A percentile compares a stretch with the other conserved stretches of the same genome.
Conservation (phyloP, 1,284 basidiomycete species). For the Pisolithus thermaeus region DNA sequence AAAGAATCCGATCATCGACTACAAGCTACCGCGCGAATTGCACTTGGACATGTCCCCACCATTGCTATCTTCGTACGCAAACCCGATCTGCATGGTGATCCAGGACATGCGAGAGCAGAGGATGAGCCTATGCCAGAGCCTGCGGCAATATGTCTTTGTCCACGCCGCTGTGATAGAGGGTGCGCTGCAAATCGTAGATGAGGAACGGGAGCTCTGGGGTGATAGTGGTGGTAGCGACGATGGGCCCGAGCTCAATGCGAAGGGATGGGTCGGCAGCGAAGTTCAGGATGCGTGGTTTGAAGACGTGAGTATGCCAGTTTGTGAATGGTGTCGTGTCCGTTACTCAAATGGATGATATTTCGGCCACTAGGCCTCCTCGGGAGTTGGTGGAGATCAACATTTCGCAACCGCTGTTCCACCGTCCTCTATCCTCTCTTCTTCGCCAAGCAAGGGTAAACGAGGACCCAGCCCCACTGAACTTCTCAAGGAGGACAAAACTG, state of each 20-base stretch:
- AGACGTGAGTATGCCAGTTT: not conserved
- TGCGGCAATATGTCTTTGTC: constrained; percentile 87
- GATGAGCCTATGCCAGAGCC: constrained; percentile 87
- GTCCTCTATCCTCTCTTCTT: constrained; percentile 19
- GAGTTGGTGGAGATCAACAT: constrained; percentile 8
- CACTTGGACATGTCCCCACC: constrained; percentile 52
- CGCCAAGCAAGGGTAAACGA: constrained; percentile 49
- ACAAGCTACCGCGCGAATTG: constrained; percentile 53
- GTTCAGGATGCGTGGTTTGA: constrained; percentile 6
- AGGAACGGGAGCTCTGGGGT: constrained; percentile 46
- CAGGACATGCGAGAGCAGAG: constrained; percentile 89
- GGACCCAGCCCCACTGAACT: constrained; percentile 69
- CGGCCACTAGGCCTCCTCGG: not conserved
- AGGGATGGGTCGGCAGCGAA: constrained; percentile 5
- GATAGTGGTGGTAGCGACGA: constrained; percentile 22
- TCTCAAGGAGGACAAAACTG: constrained; percentile 52
- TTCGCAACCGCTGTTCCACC: constrained; percentile 9
- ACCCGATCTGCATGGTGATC: constrained; percentile 73
- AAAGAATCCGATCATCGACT: constrained; percentile 36
- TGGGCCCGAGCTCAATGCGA: constrained; percentile 11
- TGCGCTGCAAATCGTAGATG: constrained; percentile 71
- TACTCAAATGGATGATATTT: not conserved
- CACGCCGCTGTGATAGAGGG: constrained; percentile 83
- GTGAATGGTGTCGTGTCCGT: not conserved
- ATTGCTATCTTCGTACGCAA: constrained; percentile 54